phyloP scores from a whole-genome alignment of 2,329 filamentous ascomycete species.

The Fusarium azukiicola region DNA sequence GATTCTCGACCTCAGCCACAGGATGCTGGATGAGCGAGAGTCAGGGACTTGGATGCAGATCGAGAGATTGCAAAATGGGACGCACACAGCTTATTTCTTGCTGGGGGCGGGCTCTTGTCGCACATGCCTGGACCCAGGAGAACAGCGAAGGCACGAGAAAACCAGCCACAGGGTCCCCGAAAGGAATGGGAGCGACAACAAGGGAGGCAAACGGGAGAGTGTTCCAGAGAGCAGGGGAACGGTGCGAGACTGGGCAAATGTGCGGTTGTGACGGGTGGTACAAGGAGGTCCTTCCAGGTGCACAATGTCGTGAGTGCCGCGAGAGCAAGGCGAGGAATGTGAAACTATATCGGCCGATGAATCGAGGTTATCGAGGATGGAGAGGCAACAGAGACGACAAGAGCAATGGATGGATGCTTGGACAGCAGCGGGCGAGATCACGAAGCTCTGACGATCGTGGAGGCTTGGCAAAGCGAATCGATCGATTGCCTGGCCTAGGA shows the following conservation, averaged over 20 bases:
- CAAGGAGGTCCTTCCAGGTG: constrained; percentile 28
- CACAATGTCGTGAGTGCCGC: constrained; percentile 33
- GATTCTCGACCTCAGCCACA: constrained; percentile 40
- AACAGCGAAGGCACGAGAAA: constrained; percentile 41
- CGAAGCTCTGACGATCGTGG: constrained; percentile 39
- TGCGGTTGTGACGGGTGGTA: constrained; percentile 36
- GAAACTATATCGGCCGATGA: constrained; percentile 28
- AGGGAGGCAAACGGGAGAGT: constrained; percentile 33
- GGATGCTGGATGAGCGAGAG: constrained; percentile 40
- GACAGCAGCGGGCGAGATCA: constrained; percentile 25
- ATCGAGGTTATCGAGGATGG: constrained; percentile 23
- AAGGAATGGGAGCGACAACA: constrained; percentile 34
- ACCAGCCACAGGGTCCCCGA: constrained; percentile 41
- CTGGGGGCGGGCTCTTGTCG: constrained; percentile 41
- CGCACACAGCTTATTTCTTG: constrained; percentile 49
- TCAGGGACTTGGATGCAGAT: constrained; percentile 39
- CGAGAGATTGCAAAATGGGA: constrained; percentile 40
- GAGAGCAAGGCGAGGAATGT: constrained; percentile 13
- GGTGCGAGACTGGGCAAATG: constrained; percentile 30
- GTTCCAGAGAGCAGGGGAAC: constrained; percentile 24
- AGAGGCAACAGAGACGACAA: constrained; percentile 23
- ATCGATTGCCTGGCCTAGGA: constrained; percentile 34
- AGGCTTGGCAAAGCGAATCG: constrained; percentile 39
- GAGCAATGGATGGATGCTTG: constrained; percentile 18
- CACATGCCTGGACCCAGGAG: constrained; percentile 49